Evolutionary conservation across 192 early-diverging fungal genomes (phyloP), one percentile per base, ranked within the genome.

Genomic region (Phlyctochytrium bullatum): DNA sequence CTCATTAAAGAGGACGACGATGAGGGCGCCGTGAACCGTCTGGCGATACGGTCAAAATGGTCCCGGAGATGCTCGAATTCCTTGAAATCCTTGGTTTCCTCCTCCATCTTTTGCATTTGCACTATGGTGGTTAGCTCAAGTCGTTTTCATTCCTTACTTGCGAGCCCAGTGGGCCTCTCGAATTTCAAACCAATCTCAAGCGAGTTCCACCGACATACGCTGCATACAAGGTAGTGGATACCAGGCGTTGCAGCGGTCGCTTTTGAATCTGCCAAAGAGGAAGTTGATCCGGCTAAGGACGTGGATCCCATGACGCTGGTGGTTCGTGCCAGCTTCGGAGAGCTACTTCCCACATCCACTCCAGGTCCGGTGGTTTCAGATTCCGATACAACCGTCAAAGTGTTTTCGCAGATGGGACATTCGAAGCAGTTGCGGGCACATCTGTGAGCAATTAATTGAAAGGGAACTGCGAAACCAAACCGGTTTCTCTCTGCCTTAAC

Each of bases 401-500:
- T 66, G 47, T 72, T 72, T 23, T 25, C 29, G 58, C 70, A 72
- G 4, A 65, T 35, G 17, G 70, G 70, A 34, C 70, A 72, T 61
- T 72, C 70, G 52, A 72, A 72, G 70, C 70, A 64, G 64, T 72
- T 72, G 10, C 54, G 10, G 16, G 54, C 54, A 27, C 54, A 57
- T 57, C 54, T 57, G 54, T 28, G 40, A 50, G n/a, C n/a, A n/a
- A n/a, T n/a, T n/a, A 52, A 66, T 52, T 14, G 36, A 30, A 10
- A 64, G 24, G 33, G 24, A 20, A 34, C n/a, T n/a, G n/a, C n/a
- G n/a, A n/a, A n/a, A n/a, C n/a, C 56, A 0, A 28, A 79, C 88
- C 92, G 83, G 81, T 95, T 95, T 71, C 90, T 88, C 78, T 98
- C 96, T n/a, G 89, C 87, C 68, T 92, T 93, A n/a, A 95, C 93